These are phyloP conservation scores for Malassezia pachydermatis DNA, from an alignment of 1,284 basidiomycete genomes.

Conservation along the genomic window DNA sequence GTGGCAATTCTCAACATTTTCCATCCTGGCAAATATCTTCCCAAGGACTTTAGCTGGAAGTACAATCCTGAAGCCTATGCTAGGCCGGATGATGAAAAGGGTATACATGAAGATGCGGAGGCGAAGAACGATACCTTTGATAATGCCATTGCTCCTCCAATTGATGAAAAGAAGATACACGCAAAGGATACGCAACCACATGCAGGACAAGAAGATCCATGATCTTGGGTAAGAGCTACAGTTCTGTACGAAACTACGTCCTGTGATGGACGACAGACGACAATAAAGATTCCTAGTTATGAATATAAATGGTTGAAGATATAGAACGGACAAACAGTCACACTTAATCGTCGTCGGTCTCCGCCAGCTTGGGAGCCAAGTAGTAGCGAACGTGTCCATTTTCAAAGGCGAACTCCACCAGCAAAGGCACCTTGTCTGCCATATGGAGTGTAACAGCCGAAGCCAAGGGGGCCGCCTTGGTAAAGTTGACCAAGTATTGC, in stretches of 20 bases:
- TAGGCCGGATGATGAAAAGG: neutral
- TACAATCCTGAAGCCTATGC: constrained; percentile 10
- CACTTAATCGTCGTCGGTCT: constrained; percentile 30
- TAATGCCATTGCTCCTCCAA: no score
- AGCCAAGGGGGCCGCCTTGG: constrained; percentile 74
- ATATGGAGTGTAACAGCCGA: constrained; percentile 55
- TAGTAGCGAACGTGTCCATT: constrained; percentile 55
- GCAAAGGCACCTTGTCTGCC: constrained; percentile 36
- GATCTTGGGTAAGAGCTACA: no score
- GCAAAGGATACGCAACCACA: no score
- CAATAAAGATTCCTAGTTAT: no score
- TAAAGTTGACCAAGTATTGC: constrained; percentile 95
- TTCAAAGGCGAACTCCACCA: constrained; percentile 64
- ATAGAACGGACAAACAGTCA: neutral
- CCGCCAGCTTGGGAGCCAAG: constrained; percentile 45
- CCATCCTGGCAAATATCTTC: constrained; percentile 21
- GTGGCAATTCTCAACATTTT: constrained; percentile 19
- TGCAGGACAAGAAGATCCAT: no score
- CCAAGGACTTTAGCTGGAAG: constrained; percentile 14
- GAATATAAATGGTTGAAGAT: no score
- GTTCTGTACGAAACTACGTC: no score
- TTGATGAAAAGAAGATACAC: no score
- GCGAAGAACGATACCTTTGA: no score
- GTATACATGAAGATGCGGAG: no score
- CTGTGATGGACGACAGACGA: neutral